Conservation (phyloP, 2,329 filamentous ascomycete genomes). For the Penicillium sp. region DNA sequence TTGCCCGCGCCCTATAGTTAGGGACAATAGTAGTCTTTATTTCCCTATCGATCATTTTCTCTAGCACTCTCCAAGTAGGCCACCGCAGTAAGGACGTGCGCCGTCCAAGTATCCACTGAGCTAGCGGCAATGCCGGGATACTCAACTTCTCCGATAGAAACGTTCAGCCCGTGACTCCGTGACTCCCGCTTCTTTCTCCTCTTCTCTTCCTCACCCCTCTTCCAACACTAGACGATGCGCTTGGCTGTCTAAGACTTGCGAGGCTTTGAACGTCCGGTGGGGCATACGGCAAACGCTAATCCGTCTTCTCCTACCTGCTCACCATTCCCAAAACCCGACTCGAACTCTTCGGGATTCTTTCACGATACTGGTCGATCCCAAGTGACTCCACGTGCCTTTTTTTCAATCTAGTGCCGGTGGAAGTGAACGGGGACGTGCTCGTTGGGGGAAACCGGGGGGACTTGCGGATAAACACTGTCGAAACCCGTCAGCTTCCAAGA, state of each 20-base stretch:
- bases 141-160: conserved; percentile 13
- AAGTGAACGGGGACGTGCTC: neutral
- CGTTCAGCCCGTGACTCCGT: conserved; percentile 16
- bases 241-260: conserved; percentile 3
- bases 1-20: no score
- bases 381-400: neutral
- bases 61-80: neutral
- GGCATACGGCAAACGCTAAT: conserved; percentile 5
- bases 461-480: neutral
- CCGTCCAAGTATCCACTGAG: conserved; percentile 17
- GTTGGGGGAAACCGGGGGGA: neutral
- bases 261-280: conserved; percentile 10
- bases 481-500: neutral
- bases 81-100: conserved; percentile 10
- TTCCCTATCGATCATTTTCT: neutral
- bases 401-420: neutral
- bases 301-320: neutral
- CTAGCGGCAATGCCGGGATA: conserved; percentile 22
- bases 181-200: conserved; percentile 14
- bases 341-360: neutral
- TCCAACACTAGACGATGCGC: conserved; percentile 9
- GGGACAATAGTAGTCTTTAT: neutral
- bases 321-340: neutral
- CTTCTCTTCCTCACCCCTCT: conserved; percentile 2
- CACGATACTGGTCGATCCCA: neutral